Conservation (phyloP, 257 asterid genomes). For the Ophiorrhiza pumila region DNA sequence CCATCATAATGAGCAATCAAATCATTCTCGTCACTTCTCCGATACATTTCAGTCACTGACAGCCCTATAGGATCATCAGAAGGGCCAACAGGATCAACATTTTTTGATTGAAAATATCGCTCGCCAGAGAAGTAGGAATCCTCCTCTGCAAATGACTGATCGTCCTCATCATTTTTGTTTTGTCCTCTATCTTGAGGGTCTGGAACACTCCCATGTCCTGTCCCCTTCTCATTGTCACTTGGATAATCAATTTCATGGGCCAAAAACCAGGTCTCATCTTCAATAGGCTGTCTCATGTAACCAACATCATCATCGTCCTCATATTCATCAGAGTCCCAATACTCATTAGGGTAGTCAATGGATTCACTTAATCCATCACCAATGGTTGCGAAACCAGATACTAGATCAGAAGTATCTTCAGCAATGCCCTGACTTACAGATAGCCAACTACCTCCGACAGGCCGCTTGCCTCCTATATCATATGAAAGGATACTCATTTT, state of each 20-base stretch:
- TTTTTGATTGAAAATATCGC: constrained; percentile 60
- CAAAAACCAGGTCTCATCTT: constrained; percentile 96
- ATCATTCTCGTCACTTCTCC: constrained; percentile 46
- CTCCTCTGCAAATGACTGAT: constrained; percentile 85
- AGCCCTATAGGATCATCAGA: constrained; percentile 52
- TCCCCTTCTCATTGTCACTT: constrained; percentile 89
- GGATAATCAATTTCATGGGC: constrained; percentile 98
- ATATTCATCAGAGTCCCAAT: constrained; percentile 97
- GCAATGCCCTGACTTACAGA: constrained; percentile 95
- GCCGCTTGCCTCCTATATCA: constrained; percentile 58
- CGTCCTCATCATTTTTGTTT: constrained; percentile 72
- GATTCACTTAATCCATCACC: constrained; percentile 92
- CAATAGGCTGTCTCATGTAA: constrained; percentile 95
- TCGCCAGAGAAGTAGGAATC: constrained; percentile 91
- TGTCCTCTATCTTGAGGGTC: constrained; percentile 70
- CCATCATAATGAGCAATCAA: constrained; percentile 71
- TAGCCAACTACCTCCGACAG: constrained; percentile 79
- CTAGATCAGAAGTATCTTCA: constrained; percentile 91
- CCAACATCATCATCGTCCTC: constrained; percentile 97
- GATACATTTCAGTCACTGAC: constrained; percentile 42
- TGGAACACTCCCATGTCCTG: constrained; percentile 73
- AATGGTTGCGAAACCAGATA: constrained; percentile 92
- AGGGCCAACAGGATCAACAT: constrained; percentile 47
- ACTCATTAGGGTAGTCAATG: constrained; percentile 81
- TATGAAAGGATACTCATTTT: background rate